phyloP scores from a whole-genome alignment of 768 basidiomycete genomes.

The Psilocybe tampanensis region DNA sequence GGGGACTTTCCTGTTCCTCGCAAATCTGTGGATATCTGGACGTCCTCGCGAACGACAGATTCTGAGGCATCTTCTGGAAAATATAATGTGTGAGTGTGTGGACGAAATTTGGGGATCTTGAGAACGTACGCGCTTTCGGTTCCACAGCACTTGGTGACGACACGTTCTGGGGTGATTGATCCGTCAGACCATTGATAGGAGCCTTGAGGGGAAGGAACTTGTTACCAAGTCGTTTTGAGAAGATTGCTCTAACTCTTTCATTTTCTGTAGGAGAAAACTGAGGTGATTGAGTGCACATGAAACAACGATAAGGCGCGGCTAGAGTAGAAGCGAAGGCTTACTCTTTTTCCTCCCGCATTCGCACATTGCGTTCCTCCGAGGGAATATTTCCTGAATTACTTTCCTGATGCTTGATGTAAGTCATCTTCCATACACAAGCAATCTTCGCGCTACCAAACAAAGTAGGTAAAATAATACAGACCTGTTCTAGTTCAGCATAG shows the following conservation, averaged over 20 bases:
- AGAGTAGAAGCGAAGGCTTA: constrained; percentile 35
- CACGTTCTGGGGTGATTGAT: constrained; percentile 48
- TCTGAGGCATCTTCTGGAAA: constrained; percentile 37
- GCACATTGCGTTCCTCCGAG: constrained; percentile 65
- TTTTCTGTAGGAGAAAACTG: constrained; percentile 6
- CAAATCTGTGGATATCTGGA: not conserved
- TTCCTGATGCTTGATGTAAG: constrained; percentile 52
- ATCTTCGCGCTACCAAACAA: constrained; percentile 23
- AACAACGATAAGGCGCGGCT: constrained; percentile 7
- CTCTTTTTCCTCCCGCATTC: constrained; percentile 65
- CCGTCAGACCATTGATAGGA: constrained; percentile 12
- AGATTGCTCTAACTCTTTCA: constrained; percentile 9
- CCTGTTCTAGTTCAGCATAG: constrained; percentile 72
- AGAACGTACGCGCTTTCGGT: constrained; percentile 42
- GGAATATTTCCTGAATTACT: constrained; percentile 54
- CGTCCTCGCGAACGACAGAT: constrained; percentile 43
- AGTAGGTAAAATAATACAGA: constrained; percentile 35
- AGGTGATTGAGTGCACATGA: not conserved
- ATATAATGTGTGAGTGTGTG: constrained; percentile 41
- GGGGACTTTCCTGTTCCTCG: not conserved
- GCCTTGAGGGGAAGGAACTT: not conserved
- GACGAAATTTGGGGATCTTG: constrained; percentile 18
- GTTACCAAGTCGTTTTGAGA: not conserved
- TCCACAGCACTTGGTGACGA: constrained; percentile 35
- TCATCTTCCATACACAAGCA: not conserved